Conservation (phyloP, 1,139 yeast genomes). For the Debaryomyces coudertii region DNA sequence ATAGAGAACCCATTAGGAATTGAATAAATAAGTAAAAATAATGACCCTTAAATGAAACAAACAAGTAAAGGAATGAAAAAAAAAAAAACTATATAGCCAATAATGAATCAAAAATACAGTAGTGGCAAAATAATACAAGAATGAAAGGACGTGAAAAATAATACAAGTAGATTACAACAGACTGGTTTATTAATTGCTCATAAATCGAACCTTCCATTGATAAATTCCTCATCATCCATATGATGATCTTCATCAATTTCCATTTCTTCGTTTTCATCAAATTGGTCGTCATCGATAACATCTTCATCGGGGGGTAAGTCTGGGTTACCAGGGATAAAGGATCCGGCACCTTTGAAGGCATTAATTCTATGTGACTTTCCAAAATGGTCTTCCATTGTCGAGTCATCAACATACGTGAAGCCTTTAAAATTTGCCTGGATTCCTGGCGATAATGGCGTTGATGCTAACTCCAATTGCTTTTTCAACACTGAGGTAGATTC, state of each 20-base stretch:
- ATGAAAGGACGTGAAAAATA: conserved; percentile 1
- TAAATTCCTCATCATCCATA: conserved; percentile 70
- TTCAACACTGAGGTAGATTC: conserved; percentile 83
- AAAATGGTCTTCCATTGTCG: conserved; percentile 87
- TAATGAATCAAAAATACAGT: not conserved
- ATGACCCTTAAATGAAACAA: conserved; percentile 7
- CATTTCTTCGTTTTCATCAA: conserved; percentile 59
- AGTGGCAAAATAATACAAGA: conserved; percentile 9
- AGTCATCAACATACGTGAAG: conserved; percentile 92
- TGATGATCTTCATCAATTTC: conserved; percentile 54
- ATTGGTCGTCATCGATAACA: conserved; percentile 74
- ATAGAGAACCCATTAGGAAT: conserved; percentile 9
- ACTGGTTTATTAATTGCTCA: conserved; percentile 23
- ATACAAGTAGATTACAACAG: not conserved
- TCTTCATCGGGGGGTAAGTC: conserved; percentile 82
- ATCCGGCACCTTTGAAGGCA: conserved; percentile 62
- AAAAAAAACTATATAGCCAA: not conserved
- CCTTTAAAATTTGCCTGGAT: conserved; percentile 96
- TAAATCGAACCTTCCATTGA: conserved; percentile 86
- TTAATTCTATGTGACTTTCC: conserved; percentile 49
- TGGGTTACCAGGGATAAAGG: conserved; percentile 78
- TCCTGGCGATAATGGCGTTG: conserved; percentile 90
- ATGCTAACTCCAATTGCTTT: conserved; percentile 64
- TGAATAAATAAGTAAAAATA: conserved; percentile 9
- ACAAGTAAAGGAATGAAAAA: conserved; percentile 5